Conservation (phyloP, 192 early-diverging fungal genomes). For the Allomyces macrogynus region DNA sequence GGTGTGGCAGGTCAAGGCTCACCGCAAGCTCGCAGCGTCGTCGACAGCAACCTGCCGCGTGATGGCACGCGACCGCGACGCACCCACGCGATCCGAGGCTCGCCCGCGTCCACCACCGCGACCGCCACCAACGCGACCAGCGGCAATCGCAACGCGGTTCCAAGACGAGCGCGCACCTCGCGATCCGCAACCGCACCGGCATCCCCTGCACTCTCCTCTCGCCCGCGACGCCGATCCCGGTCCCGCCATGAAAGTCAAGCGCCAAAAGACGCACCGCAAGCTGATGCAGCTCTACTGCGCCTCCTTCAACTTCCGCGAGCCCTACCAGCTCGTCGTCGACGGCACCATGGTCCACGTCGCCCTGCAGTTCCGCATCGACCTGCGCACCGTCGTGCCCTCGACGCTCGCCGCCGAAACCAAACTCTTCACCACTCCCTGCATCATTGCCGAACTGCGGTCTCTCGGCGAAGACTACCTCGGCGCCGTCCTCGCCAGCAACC, state of each 20-base stretch:
- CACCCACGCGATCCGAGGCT: too few relatives aligned
- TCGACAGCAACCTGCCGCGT: too few relatives aligned
- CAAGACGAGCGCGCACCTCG: too few relatives aligned
- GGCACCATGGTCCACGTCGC: neutral
- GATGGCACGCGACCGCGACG: too few relatives aligned
- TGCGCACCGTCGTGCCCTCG: neutral
- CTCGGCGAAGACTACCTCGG: conserved; percentile 36
- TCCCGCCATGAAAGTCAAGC: conserved; percentile 54
- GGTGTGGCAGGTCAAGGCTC: too few relatives aligned
- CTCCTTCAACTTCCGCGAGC: conserved; percentile 69
- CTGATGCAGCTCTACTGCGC: conserved; percentile 61
- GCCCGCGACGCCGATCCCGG: too few relatives aligned
- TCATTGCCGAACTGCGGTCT: conserved; percentile 43
- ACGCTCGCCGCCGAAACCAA: neutral
- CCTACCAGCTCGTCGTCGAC: conserved; percentile 60
- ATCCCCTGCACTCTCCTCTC: too few relatives aligned
- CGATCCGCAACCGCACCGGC: too few relatives aligned
- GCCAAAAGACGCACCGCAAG: conserved; percentile 57
- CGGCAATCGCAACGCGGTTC: too few relatives aligned
- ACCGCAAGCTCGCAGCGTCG: too few relatives aligned
- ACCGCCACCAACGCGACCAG: too few relatives aligned
- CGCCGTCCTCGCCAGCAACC: conserved; percentile 34
- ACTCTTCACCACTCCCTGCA: conserved; percentile 49
- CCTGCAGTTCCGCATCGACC: neutral
- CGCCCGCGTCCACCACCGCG: too few relatives aligned